A percentile compares a stretch with the other conserved stretches of the same genome.
Conservation (phyloP, 768 basidiomycete species). For the Leccinum disarticulatum region DNA sequence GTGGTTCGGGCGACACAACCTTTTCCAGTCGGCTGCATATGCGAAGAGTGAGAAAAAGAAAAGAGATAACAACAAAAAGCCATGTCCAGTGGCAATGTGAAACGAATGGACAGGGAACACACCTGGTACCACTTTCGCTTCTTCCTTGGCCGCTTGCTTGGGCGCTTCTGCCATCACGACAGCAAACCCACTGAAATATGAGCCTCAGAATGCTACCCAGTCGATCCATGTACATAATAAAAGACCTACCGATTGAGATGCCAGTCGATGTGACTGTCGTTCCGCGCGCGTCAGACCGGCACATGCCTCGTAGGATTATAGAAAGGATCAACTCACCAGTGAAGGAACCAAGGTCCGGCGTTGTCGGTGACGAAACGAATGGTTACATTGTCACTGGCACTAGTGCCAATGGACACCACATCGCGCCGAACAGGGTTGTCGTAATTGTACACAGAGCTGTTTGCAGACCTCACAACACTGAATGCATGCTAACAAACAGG, state of each 20-base stretch:
- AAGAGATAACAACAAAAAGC: neutral
- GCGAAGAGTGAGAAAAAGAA: neutral
- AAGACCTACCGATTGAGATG: conserved; percentile 26
- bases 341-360: conserved; percentile 60
- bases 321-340: conserved; percentile 31
- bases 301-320: neutral
- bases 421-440: conserved; percentile 39
- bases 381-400: conserved; percentile 44
- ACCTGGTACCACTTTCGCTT: conserved; percentile 23
- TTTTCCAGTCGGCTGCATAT: conserved; percentile 21
- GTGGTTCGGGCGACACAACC: conserved; percentile 13
- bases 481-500: conserved; percentile 33
- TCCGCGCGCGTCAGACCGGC: conserved; percentile 1
- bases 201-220: neutral
- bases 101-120: neutral
- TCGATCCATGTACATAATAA: neutral
- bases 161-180: conserved; percentile 31
- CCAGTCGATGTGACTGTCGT: conserved; percentile 32
- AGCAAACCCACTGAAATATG: conserved; percentile 24
- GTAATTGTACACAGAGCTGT: conserved; percentile 33
- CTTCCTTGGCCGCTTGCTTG: conserved; percentile 1
- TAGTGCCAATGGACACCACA: conserved; percentile 26
- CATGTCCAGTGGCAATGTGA: neutral
- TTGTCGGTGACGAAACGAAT: conserved; percentile 67
- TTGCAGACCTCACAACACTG: conserved; percentile 35